Evolutionary conservation across 129 eudicot genomes (phyloP).

Genomic region (Arctium minus): DNA sequence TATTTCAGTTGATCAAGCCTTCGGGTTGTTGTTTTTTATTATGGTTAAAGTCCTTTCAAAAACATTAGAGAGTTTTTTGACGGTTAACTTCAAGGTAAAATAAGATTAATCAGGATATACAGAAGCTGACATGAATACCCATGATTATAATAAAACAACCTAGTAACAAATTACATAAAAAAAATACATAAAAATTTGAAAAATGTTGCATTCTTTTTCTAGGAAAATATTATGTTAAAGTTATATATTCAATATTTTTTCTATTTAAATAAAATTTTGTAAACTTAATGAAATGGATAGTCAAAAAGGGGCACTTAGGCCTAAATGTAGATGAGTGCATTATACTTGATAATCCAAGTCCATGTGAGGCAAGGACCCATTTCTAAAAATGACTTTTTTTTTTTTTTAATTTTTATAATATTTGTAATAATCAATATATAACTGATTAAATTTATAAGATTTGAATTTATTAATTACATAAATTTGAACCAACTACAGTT

Average conservation of each 20-base stretch:
- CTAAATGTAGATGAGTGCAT: constrained; percentile 30
- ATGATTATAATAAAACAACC: neutral
- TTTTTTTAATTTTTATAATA: neutral
- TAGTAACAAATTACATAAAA: neutral
- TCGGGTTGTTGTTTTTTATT: neutral
- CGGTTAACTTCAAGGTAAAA: too few species aligned
- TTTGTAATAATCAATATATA: neutral
- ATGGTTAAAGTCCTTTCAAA: neutral
- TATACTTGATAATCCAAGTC: constrained; percentile 21
- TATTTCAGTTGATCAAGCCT: neutral
- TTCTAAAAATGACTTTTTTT: neutral
- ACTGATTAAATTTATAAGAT: neutral
- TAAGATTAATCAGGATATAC: neutral
- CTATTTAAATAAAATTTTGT: neutral
- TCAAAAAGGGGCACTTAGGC: constrained; percentile 22
- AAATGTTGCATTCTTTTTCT: neutral
- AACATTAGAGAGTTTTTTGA: neutral
- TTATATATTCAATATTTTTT: neutral
- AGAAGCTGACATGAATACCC: too few species aligned
- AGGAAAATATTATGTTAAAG: neutral
- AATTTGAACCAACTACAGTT: neutral
- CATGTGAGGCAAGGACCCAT: constrained; percentile 47
- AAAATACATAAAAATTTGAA: neutral
- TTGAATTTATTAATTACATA: neutral
- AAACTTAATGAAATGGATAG: neutral